Conservation (phyloP, 192 early-diverging fungal species). For the Mortierella hygrophila region DNA sequence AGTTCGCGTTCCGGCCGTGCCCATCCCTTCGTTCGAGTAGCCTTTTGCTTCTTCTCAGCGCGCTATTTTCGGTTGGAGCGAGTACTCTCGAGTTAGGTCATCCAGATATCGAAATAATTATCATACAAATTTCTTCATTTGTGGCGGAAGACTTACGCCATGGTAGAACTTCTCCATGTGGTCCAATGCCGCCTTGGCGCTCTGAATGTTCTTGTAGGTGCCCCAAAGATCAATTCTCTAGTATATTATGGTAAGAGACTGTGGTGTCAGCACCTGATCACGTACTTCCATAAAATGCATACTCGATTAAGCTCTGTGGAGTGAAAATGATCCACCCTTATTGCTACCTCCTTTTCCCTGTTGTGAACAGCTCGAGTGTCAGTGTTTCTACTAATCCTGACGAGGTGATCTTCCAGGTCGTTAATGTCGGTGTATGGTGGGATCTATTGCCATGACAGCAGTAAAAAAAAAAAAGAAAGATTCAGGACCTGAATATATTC, state of each 20-base stretch:
- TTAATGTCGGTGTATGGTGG: constrained; percentile 8
- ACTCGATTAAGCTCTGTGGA: background rate
- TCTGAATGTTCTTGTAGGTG: constrained; percentile 12
- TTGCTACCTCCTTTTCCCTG: constrained; percentile 18
- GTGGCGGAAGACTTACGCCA: constrained; percentile 14
- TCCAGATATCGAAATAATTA: background rate
- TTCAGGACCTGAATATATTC: background rate
- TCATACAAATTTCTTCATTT: background rate
- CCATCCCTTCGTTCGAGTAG: constrained; percentile 32
- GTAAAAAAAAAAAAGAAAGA: background rate
- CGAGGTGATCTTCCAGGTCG: constrained; percentile 1
- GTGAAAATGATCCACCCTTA: background rate
- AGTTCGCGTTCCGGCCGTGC: constrained; percentile 44
- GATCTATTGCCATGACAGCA: constrained; percentile 13
- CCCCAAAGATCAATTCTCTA: constrained; percentile 48
- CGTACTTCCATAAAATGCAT: background rate
- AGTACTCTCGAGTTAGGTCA: too few relatives aligned
- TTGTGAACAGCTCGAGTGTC: constrained; percentile 16
- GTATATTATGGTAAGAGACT: background rate
- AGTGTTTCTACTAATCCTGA: constrained; percentile 3
- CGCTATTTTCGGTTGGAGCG: constrained; percentile 15
- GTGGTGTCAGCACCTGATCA: background rate
- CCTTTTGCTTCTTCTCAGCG: constrained; percentile 10
- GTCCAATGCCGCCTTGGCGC: constrained; percentile 20
- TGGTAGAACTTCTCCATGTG: constrained; percentile 16